These are phyloP conservation scores for Salix udensis DNA, from an alignment of 345 rosid genomes.

Conservation along the genomic window DNA sequence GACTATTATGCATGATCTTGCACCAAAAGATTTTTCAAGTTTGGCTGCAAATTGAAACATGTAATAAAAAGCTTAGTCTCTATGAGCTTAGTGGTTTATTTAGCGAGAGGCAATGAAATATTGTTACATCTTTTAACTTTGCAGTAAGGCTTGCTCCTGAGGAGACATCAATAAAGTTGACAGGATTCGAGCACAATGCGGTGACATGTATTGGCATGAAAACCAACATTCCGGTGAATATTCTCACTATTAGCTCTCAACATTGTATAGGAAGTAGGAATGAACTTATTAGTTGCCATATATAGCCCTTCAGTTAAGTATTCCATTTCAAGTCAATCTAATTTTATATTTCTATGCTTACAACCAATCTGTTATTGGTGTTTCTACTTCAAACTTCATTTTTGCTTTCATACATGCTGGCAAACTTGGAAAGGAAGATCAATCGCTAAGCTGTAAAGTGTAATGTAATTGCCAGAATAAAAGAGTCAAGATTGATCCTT, in stretches of 20 bases:
- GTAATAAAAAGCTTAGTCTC: neutral
- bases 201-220: constrained; percentile 85
- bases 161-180: constrained; percentile 61
- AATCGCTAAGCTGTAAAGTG: constrained; percentile 3
- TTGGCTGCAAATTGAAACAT: constrained; percentile 1
- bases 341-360: neutral
- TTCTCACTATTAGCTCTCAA: neutral
- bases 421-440: neutral
- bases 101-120: neutral
- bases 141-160: constrained; percentile 95
- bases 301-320: neutral
- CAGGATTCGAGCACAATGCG: constrained; percentile 81
- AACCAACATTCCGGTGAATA: constrained; percentile 61
- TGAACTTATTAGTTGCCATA: constrained; percentile 6
- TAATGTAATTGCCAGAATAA: constrained; percentile 11
- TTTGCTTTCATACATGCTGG: neutral
- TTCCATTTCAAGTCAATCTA: constrained; percentile 7
- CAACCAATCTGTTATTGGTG: neutral
- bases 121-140: constrained; percentile 13
- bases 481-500: constrained; percentile 18
- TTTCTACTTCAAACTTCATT: neutral
- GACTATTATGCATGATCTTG: too few relatives aligned
- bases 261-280: neutral
- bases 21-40: neutral
- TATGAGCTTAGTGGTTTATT: neutral